Conservation (phyloP, 306 rosid genomes). For the Pterocarpus santalinus region DNA sequence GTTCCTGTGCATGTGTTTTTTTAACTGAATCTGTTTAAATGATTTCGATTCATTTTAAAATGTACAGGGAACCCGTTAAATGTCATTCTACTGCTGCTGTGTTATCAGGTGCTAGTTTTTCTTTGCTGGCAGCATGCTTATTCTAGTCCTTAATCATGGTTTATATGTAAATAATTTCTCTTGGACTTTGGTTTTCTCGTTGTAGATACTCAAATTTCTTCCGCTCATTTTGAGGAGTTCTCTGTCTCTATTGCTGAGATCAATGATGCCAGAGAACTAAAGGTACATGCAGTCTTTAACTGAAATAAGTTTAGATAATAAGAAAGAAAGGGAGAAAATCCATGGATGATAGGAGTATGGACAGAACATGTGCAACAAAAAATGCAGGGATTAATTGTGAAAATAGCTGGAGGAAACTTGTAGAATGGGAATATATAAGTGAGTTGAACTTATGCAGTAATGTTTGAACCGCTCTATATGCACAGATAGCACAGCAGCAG, state of each 20-base stretch:
- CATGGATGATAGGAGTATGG: neutral
- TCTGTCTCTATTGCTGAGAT: slow-evolving; percentile 54
- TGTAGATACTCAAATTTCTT: slow-evolving; percentile 60
- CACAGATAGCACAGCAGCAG: neutral
- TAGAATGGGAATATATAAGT: neutral
- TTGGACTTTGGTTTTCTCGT: slow-evolving; percentile 24
- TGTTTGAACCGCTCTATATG: slow-evolving; percentile 28
- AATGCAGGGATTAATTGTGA: neutral
- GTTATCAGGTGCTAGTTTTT: slow-evolving; percentile 64
- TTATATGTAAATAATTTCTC: neutral
- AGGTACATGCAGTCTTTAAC: slow-evolving; percentile 56
- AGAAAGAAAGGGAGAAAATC: neutral
- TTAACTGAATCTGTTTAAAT: slow-evolving; percentile 26
- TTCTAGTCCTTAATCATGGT: slow-evolving; percentile 7
- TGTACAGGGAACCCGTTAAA: slow-evolving; percentile 53
- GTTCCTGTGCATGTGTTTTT: neutral
- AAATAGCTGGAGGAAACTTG: slow-evolving; percentile 3
- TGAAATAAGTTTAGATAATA: neutral
- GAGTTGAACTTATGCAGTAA: neutral
- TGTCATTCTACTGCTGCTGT: slow-evolving; percentile 55
- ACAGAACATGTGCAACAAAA: neutral
- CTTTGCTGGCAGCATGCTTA: slow-evolving; percentile 8
- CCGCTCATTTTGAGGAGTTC: slow-evolving; percentile 65
- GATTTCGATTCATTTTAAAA: slow-evolving; percentile 29
- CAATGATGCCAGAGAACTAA: slow-evolving; percentile 59